phyloP scores from a whole-genome alignment of 441 rosid genomes.

The Kokia cookei region DNA sequence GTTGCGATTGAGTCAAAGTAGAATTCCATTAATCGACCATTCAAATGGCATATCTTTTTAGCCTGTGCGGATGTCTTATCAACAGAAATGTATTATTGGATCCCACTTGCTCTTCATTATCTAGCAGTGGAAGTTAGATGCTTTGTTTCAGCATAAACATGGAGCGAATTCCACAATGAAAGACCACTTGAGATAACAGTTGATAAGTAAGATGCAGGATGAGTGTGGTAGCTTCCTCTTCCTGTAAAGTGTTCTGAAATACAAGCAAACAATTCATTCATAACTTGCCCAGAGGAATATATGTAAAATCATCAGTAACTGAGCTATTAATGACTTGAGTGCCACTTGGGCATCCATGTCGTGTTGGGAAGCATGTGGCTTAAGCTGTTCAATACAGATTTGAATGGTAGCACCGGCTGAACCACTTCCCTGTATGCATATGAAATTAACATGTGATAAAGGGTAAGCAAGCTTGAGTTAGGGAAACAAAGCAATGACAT shows the following conservation, averaged over 20 bases:
- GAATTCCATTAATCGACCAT: not conserved
- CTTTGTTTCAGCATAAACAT: constrained; percentile 12
- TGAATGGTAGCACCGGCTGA: constrained; percentile 92
- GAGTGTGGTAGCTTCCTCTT: constrained; percentile 54
- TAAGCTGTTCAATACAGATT: constrained; percentile 76
- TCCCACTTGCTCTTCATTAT: not conserved
- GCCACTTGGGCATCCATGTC: constrained; percentile 85
- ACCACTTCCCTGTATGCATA: constrained; percentile 71
- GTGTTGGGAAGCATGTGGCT: constrained; percentile 74
- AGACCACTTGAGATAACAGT: constrained; percentile 8
- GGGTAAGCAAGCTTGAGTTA: not conserved
- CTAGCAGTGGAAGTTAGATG: not conserved
- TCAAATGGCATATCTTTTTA: not conserved
- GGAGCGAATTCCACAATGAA: not conserved
- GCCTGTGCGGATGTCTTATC: not conserved
- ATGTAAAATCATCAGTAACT: constrained; percentile 7
- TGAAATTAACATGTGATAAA: not conserved
- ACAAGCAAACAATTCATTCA: constrained; percentile 12
- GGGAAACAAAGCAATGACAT: constrained; percentile 19
- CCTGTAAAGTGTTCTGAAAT: constrained; percentile 83
- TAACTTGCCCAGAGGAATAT: not conserved
- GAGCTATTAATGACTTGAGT: constrained; percentile 79
- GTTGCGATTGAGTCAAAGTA: not conserved
- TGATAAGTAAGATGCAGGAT: constrained; percentile 1
- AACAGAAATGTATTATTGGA: not conserved